phyloP scores from a whole-genome alignment of 257 asterid species.

The Fraxinus pennsylvanica region DNA sequence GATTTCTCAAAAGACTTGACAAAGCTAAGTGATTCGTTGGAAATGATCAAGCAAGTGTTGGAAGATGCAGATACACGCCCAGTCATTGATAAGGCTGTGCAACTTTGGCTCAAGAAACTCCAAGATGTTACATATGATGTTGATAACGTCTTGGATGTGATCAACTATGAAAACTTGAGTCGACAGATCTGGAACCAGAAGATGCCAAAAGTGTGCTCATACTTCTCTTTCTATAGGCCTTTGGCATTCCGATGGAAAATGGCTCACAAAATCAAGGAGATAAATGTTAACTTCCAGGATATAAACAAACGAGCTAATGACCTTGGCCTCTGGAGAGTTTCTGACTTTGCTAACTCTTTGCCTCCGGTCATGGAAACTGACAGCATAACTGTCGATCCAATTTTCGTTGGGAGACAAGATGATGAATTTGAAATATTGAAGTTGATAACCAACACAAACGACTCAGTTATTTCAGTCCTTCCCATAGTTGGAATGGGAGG shows the following conservation, averaged over 20 bases:
- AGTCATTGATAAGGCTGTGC: not conserved
- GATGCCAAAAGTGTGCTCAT: not conserved
- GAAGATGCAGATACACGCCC: slow-evolving; percentile 23
- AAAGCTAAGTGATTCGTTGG: not conserved
- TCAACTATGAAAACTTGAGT: slow-evolving; percentile 10
- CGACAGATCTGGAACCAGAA: not conserved
- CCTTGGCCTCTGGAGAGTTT: slow-evolving; percentile 2
- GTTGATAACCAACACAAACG: not conserved
- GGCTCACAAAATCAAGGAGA: not conserved
- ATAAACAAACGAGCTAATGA: not conserved
- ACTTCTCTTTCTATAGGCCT: not conserved
- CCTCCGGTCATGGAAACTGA: slow-evolving; percentile 6
- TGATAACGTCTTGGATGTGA: slow-evolving; percentile 25
- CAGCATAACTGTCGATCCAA: not conserved
- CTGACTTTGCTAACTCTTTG: too few relatives aligned
- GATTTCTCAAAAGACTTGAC: not conserved
- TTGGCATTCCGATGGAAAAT: not conserved
- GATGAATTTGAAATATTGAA: not conserved
- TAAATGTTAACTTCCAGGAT: slow-evolving; percentile 4
- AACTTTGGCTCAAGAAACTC: slow-evolving; percentile 18
- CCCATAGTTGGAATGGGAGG: not conserved
- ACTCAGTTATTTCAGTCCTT: not conserved
- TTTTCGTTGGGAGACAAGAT: slow-evolving; percentile 8
- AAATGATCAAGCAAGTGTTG: not conserved
- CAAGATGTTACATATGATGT: slow-evolving; percentile 16